A percentile compares a stretch with the other conserved stretches of the same genome.
phyloP scores from a whole-genome alignment of 1,284 basidiomycete species.

The Melampsora americana region DNA sequence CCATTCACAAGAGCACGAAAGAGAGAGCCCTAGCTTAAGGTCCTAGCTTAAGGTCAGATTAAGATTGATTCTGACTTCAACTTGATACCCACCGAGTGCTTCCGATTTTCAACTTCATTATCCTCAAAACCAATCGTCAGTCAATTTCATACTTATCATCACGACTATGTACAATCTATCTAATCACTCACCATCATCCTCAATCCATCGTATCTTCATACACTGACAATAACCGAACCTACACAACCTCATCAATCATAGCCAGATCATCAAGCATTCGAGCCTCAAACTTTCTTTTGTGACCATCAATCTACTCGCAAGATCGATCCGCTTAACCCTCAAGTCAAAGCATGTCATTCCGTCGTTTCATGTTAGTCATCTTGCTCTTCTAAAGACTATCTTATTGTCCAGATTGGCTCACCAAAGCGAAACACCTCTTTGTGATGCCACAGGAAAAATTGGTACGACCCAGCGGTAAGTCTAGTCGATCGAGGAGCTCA shows the following conservation, averaged over 20 bases:
- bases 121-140: constrained; percentile 8
- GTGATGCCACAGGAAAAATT: constrained; percentile 23
- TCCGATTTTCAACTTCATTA: neutral
- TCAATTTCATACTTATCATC: neutral
- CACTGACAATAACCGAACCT: neutral
- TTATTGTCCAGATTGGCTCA: neutral
- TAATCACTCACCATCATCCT: neutral
- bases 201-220: neutral
- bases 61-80: no score
- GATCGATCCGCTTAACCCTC: neutral
- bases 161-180: no score
- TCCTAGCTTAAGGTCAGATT: no score
- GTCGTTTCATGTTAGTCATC: constrained; percentile 19
- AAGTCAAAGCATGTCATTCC: constrained; percentile 23
- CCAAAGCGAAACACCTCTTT: neutral
- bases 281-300: no score
- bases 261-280: no score
- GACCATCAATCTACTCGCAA: no score
- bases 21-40: no score
- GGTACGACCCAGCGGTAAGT: constrained; percentile 39
- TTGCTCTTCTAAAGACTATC: neutral
- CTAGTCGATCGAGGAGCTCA: neutral
- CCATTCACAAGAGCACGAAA: no score
- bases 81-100: no score
- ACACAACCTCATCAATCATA: no score